Base-by-base conservation (phyloP, 805 yeast genomes). In the Spencermartinsiella europaea region DNA sequence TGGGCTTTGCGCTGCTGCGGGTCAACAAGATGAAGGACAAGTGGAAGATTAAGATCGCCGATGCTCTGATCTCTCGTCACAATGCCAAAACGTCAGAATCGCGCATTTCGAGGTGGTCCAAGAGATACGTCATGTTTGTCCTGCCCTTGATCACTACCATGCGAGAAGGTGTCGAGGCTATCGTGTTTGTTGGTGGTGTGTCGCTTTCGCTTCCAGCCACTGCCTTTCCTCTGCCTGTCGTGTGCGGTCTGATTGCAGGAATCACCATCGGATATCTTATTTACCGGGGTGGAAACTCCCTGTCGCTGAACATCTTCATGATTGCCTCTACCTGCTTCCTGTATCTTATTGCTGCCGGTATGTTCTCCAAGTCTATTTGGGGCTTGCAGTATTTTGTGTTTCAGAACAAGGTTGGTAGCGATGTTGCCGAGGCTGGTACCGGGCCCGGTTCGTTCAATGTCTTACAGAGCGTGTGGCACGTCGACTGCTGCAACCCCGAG, bases 1-100 rank as follows among this genome's bases (percentile, higher is more conserved):
- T 90, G 96, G 97, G 98, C 65, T 76, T 91, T 61, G 95, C 96
- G 46, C 85, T 91, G 95, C 76, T 90, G 63, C 80, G 97, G 69
- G 76, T 90, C 66, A 89, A 90, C 73, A 91, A 90, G 73, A 85
- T 90, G 95, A 88, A 88, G 69, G 89, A 80, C 55, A 90, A 91
- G 71, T 90, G 98, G 98, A 80, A 95, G 72, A 75, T 88, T 55
- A 91, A 91, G 71, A 84, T 90, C 63, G 96, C 96, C 21, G 77
- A 71, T 61, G 89, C 96, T 5, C 68, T 88, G 49, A 68, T 87
- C 53, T 19, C 85, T 85, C 44, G 54, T 34, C 51, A 45, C 16
- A 49, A 41, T 21, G 45, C 45, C 20, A 46, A 49, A 37, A 47
- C 52, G 44, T 82, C 75, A 52, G 69, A 16, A 7, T 10, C 39